Base-by-base conservation (phyloP, 495 filamentous ascomycete genomes). In the Penicillium antarcticum region DNA sequence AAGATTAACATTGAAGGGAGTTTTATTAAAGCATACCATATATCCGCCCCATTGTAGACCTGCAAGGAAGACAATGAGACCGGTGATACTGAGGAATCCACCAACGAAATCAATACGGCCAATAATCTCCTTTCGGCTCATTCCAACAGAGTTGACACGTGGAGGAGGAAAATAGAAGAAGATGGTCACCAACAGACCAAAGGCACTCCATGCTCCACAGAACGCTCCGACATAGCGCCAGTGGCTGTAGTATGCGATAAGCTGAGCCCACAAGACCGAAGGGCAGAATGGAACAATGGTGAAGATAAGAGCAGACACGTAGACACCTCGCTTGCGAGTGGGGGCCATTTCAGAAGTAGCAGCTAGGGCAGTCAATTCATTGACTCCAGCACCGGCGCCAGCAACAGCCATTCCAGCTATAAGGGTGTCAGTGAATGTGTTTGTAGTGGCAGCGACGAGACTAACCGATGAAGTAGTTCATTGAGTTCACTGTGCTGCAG, bases 11-110 rank as follows among this genome's bases (percentile, higher is more conserved):
- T 9, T 6, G 13, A 12, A 2, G 3, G 14, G 10, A 14, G 10
- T 14, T 1, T 23, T 33, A 17, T 14, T n/a, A 34, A 43, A 7
- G 24, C 64, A 35, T 69, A 79, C 75, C 64, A 82, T 79, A 59
- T 88, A 87, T 18, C 85, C 84, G 42, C 84, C 86, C 74, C 82
- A 87, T 55, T 86, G 80, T 58, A 88, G 63, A 2, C 82, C 85
- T 39, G 84, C 81, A 71, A 87, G 75, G 63, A 89, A 83, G 0
- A 81, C 44, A 18, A 87, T 75, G 63, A 90, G 66, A 2, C 87
- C 86, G 23, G 65, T 53, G 45, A 87, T 86, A 47, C 81, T 85
- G 12, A 89, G 67, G 42, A 87, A 73, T 0, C 87, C 87, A 29
- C 87, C 87, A 5, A 87, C 63, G 43, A 79, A 86, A 52, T 90